Evolutionary conservation across 1,139 yeast species (phyloP), one percentile per base, ranked within the genome.

Genomic region (Pneumocystis canis): DNA sequence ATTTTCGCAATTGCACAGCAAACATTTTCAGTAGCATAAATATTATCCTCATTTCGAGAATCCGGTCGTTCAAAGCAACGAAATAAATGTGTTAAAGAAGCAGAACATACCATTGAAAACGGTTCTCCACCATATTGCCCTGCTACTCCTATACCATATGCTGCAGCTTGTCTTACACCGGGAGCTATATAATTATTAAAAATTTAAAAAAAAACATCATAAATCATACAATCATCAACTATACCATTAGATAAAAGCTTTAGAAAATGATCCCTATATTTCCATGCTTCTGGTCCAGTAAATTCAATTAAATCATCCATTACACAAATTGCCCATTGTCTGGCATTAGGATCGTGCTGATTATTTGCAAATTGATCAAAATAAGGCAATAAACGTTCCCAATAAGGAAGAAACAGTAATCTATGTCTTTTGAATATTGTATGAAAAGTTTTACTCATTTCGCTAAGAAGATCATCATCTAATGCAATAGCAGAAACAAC

Each of bases 11-110:
- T 85, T 1, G 97, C 83, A 2, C 89, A 80, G 63, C 86, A 79
- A 18, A 89, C 85, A 69, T 87, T 87, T 73, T 92, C 98, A 0
- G 97, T 89, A 3, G 97, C 95, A 67, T 81, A 81, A 40, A 87
- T 75, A 69, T 89, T 89, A 65, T 87, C 96, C 62, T 88, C 95
- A 9, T 85, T 82, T 67, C 88, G 83, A 2, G 96, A 85, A 68
- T 89, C 95, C n/a, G 96, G 90, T 32, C 84, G 83, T 58, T 83
- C 79, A 28, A 85, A 82, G 77, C 89, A 82, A 69, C 84, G 83
- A 70, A 87, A 82, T 74, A 92, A 79, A 30, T 89, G 84, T 68
- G 84, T 88, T 66, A 90, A 76, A 41, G 90, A 80, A 4, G 85
- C 82, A 35, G 87, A 73, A 64, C 87, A 82, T 64, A 86, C 80